phyloP scores from a whole-genome alignment of 345 rosid genomes.

The Angophora floribunda region DNA sequence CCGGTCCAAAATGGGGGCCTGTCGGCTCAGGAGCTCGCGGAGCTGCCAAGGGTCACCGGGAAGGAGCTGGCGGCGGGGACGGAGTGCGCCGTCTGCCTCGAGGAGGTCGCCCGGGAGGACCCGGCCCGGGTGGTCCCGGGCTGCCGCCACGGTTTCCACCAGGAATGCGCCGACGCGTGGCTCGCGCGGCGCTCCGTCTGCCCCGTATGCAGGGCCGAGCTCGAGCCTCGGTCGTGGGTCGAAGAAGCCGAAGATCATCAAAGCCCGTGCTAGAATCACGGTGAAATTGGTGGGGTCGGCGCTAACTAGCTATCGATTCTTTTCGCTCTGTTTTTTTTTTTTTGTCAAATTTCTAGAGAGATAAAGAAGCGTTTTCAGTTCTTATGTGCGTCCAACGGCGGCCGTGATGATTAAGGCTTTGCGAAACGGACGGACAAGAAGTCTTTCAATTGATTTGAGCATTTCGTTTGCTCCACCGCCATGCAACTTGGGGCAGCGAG shows the following conservation, averaged over 20 bases:
- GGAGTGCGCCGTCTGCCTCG: conserved; percentile 84
- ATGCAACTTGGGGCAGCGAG: not conserved
- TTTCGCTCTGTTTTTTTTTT: not conserved
- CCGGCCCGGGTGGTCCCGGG: conserved; percentile 64
- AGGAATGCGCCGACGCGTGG: conserved; percentile 78
- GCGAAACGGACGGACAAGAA: not conserved
- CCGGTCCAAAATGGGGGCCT: conserved; percentile 28
- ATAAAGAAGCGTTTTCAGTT: not conserved
- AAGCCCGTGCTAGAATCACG: not conserved
- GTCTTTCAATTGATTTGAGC: not conserved
- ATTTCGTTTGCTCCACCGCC: not conserved
- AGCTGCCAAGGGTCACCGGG: conserved; percentile 52
- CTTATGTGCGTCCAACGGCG: too few relatives aligned
- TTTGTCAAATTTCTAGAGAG: not conserved
- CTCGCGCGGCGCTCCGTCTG: conserved; percentile 49
- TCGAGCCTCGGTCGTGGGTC: conserved; percentile 13
- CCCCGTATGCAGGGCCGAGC: conserved; percentile 59
- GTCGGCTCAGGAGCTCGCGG: conserved; percentile 48
- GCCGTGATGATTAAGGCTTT: too few relatives aligned
- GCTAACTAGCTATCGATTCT: not conserved
- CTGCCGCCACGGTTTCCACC: conserved; percentile 82
- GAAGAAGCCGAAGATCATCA: not conserved
- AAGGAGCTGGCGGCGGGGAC: conserved; percentile 51
- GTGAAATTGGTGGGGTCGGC: not conserved
- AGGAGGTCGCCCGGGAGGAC: conserved; percentile 51